Percentiles rank a stretch among this genome's conserved stretches.
Evolutionary conservation across 768 basidiomycete species (phyloP).

Genomic region (Leccinellum rugosiceps): DNA sequence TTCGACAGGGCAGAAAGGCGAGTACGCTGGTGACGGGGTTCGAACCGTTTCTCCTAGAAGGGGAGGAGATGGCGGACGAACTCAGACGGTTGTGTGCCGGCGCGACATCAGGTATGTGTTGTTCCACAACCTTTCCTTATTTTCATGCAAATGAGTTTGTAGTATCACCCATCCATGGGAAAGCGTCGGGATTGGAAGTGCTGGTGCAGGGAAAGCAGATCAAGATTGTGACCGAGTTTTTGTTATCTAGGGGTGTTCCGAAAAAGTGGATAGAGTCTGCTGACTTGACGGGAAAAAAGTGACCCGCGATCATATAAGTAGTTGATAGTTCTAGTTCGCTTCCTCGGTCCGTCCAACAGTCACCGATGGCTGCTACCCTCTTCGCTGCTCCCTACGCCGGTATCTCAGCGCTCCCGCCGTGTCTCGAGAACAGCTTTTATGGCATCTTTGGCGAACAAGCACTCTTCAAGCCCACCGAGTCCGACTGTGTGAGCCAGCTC

Average conservation of each 20-base stretch:
- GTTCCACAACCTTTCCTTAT: background rate
- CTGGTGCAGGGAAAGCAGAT: slow-evolving; percentile 85
- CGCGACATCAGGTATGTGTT: slow-evolving; percentile 64
- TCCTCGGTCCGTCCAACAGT: background rate
- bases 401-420: slow-evolving; percentile 28
- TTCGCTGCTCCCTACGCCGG: slow-evolving; percentile 22
- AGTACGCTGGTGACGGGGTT: slow-evolving; percentile 76
- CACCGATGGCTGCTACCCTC: slow-evolving; percentile 13
- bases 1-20: slow-evolving; percentile 75
- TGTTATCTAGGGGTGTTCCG: slow-evolving; percentile 70
- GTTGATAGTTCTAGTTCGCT: background rate
- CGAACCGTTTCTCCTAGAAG: slow-evolving; percentile 69
- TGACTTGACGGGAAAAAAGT: slow-evolving; percentile 47
- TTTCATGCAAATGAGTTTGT: background rate
- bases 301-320: background rate
- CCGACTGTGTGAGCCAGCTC: slow-evolving; percentile 35
- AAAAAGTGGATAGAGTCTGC: slow-evolving; percentile 72
- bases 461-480: slow-evolving; percentile 42
- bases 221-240: slow-evolving; percentile 59
- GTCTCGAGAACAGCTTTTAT: slow-evolving; percentile 50
- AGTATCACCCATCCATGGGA: slow-evolving; percentile 65
- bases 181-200: slow-evolving; percentile 60
- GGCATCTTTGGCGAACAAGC: slow-evolving; percentile 55
- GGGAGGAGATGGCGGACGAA: slow-evolving; percentile 76
- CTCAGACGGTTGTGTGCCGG: slow-evolving; percentile 75